Base-by-base conservation (phyloP, 73 alveolate genomes). In the Paraurostyla sp. region DNA sequence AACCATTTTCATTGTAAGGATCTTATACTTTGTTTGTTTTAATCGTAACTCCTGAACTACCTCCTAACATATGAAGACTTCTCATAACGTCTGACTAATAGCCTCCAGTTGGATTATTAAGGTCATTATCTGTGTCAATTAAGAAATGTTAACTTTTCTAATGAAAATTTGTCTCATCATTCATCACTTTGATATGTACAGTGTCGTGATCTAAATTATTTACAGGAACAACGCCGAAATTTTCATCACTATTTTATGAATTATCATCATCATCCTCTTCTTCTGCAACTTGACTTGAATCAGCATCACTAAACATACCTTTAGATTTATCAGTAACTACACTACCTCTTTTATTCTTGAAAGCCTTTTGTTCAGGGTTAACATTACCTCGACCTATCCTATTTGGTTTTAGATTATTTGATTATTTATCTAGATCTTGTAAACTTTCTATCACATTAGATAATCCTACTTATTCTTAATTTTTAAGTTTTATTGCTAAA, bases 171-270 rank as follows among this genome's bases (percentile, higher is more conserved):
- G 63, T 27, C 16, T 54, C 89, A 54, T 54, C 89, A 6, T 78
- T 60, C 4, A 78, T 50, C 18, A 46, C 60, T 36, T 78, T 78
- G 9, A 78, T 78, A 36, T 49, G 76, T 1, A 78, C 89, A 51
- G 89, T 78, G 42, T 78, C 89, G 42, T 54, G 40, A 51, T 78
- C 89, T 27, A 78, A 51, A 20, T 78, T 78, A 52, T 51, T 78
- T 0, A 35, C 89, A 7, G 89, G 89, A 4, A 78, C 89, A 35
- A 30, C 13, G 29, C 80, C 76, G 78, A 78, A 78, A 35, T 78
- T 78, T 32, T 49, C 89, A 6, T 50, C 54, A 20, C 20, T 18
- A 11, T 42, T 51, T 4, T 75, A 43, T 3, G 41, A 57, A 36
- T 43, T 46, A n/a, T 54, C 50, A 30, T 18, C 58, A 32, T 78